Percentiles rank a stretch among this genome's conserved stretches.
These are phyloP conservation scores for Globisporangium radiosum DNA, from an alignment of 352 stramenopile species.

Conservation along the genomic window DNA sequence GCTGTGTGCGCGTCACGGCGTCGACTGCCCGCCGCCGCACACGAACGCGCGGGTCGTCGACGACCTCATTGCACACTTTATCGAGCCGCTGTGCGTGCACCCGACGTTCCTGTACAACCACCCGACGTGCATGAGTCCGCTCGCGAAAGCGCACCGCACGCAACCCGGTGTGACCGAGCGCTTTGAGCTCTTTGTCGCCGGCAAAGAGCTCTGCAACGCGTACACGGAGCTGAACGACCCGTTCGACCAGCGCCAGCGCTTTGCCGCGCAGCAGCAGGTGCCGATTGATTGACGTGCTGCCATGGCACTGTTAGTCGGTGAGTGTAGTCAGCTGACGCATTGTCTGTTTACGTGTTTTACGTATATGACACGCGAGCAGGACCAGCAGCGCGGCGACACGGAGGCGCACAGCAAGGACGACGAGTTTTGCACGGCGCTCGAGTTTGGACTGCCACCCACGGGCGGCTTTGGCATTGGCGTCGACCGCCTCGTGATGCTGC, in stretches of 20 bases:
- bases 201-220: constrained; percentile 95
- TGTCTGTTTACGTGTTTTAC: not conserved
- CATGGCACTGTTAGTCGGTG: too few species aligned
- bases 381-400: constrained; percentile 70
- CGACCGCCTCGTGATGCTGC: constrained; percentile 98
- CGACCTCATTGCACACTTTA: constrained; percentile 96
- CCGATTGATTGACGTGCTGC: not conserved
- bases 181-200: constrained; percentile 97
- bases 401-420: constrained; percentile 94
- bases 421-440: constrained; percentile 96
- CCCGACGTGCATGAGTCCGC: constrained; percentile 95
- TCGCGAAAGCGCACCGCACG: constrained; percentile 92
- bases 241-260: constrained; percentile 94
- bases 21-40: constrained; percentile 91
- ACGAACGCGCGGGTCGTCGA: constrained; percentile 96
- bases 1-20: constrained; percentile 80
- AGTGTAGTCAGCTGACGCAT: too few species aligned
- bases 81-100: constrained; percentile 91
- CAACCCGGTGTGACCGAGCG: constrained; percentile 94
- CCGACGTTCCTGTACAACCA: constrained; percentile 99
- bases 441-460: constrained; percentile 96
- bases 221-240: constrained; percentile 99
- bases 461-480: constrained; percentile 96
- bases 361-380: constrained; percentile 11
- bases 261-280: constrained; percentile 89